Base-by-base conservation (phyloP, 164 flowering plant genomes). In the Brasenia schreberi region DNA sequence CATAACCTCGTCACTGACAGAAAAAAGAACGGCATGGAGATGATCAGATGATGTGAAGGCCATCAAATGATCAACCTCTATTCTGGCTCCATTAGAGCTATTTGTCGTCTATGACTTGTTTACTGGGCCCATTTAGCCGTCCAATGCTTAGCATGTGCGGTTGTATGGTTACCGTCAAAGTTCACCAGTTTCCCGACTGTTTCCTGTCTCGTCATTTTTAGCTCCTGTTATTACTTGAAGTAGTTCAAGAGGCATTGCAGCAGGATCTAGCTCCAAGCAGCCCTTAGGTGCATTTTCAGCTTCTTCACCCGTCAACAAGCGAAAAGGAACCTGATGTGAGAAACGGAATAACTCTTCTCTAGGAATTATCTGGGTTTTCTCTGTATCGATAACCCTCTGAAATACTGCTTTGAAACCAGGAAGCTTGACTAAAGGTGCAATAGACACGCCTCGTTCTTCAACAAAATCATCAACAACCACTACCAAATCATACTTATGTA, bases 221-320 rank as follows among this genome's bases (percentile, higher is more conserved):
- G 69, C 77, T 61, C 78, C 81, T 42, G 69, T 59, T 58, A 83
- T 78, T 45, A 84, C 77, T 69, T 82, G 83, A 68, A 88, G 83
- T 72, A 88, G 88, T 65, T 88, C 89, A 59, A 69, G 63, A 2
- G 95, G 91, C 33, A 85, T 83, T 59, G 95, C 91, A 5, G 95
- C 89, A 49, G 95, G 91, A 70, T 88, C 95, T 68, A 88, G 76
- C 77, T 86, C 91, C 69, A 80, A 69, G 73, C 90, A 88, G 76
- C 91, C 91, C 69, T 78, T 83, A 4, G 85, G 91, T 73, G 85
- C 84, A 75, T 75, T 78, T 18, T 72, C 71, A 64, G 81, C 88
- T 75, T 88, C 91, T 66, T 76, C 80, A 65, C 89, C 95, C 0
- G 85, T 83, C 66, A 88, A 87, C 82, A 82, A 66, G 75, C 73